Base-by-base conservation (phyloP, 1,139 yeast genomes). In the Zhuliangozyma blackwelliae region DNA sequence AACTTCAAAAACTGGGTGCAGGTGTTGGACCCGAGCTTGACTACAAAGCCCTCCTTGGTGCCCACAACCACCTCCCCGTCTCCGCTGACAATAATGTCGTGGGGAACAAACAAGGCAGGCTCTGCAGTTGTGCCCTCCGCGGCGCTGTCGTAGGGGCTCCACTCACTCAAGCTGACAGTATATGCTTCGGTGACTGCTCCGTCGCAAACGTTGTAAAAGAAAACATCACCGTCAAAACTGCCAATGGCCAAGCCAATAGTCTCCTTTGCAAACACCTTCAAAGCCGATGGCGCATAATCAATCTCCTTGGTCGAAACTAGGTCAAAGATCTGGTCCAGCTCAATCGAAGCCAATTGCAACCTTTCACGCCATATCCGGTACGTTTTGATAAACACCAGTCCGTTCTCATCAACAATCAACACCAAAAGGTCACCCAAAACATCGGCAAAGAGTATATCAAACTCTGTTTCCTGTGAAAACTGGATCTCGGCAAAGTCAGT, bases 11-110 rank as follows among this genome's bases (percentile, higher is more conserved):
- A 53, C 5, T 45, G 44, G 1, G 40, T 38, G 26, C 52, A 44
- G n/a, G 38, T 31, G 1, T 32, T 22, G 5, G 25, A 54, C 10
- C 2, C 44, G 5, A 53, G 51, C 7, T 41, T 46, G 3, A 59
- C 39, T 13, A 49, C 48, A 26, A 43, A 49, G 1, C 72, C 72
- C 25, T 57, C 58, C 37, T 52, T 56, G 1, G 70, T 50, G 0
- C 71, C 69, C 7, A 72, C 33, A 5, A 51, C 40, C 1, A 60
- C 43, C 7, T 32, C 34, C 5, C 16, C 34, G 32, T 5, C 41
- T 35, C 54, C 58, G 39, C 52, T 40, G 5, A 64, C 61, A 5
- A 57, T 43, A 10, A 52, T 38, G 7, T 32, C 27, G 12, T 40
- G 43, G 5, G 32, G 26, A 2, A 29, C 28, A 8, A 40, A 27